Evolutionary conservation across 805 yeast genomes (phyloP), one percentile per base, ranked within the genome.

Genomic region (Candida piceae): DNA sequence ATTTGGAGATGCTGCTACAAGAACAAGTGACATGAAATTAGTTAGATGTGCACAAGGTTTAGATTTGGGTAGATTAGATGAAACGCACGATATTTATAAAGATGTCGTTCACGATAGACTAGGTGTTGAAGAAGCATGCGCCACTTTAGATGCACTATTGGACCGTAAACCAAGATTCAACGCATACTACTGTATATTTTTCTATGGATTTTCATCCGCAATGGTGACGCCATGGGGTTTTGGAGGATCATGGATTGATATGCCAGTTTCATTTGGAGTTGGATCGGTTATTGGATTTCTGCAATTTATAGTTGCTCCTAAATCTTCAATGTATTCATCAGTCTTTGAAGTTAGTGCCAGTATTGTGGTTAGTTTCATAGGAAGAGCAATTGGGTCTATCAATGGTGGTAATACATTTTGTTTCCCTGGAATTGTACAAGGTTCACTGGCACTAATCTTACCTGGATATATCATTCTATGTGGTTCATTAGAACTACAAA

Each of bases 281-380:
- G 97, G 96, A 1, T 62, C 73, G 5, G 70, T 86, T 52, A 94
- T 90, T 33, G 97, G 96, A 1, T 71, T 79, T 46, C 63, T 90
- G 41, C 96, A 89, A 53, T 84, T 76, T 50, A 72, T 77, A 50
- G 78, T 88, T 20, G 78, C 94, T 4, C 95, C 96, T 8, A 73
- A 78, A 48, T 84, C 95, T 1, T 80, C 80, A 43, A 65, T 89
- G 38, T 90, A 89, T 57, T 76, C 87, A 7, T 86, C 93, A 34
- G 95, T 90, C 7, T 90, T 90, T 60, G 97, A 90, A 59, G 95
- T 90, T n/a, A 71, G 84, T 11, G 81, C 96, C 1, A 81, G 96
- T 3, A 84, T 90, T 56, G 79, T 88, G 12, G 94, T 87, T 19
- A 76, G 95, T 28, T 89, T 90, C 49, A 63, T 86, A 20, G 90